phyloP scores from a whole-genome alignment of 1,284 basidiomycete genomes.

The Apiotrichum gracile region DNA sequence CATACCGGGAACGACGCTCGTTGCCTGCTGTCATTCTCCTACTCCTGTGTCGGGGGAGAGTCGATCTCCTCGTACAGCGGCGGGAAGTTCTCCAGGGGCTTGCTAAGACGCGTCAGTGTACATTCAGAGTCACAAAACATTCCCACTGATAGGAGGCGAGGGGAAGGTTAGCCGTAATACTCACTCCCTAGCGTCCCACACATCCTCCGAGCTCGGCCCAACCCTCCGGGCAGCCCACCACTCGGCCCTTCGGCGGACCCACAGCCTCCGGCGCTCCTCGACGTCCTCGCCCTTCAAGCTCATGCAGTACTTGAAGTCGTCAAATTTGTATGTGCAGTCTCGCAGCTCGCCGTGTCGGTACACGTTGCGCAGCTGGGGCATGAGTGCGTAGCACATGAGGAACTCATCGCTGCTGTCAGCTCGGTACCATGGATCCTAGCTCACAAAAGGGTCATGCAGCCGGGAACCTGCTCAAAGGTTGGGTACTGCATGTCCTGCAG shows the following conservation, averaged over 20 bases:
- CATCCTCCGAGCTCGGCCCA: conserved; percentile 77
- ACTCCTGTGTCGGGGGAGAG: too few relatives aligned
- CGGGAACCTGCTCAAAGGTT: conserved; percentile 68
- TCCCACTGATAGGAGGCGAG: neutral
- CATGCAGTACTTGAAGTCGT: conserved; percentile 95
- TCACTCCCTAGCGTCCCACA: conserved; percentile 82
- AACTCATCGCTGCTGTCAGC: conserved; percentile 68
- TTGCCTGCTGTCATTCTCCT: too few relatives aligned
- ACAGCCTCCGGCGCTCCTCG: conserved; percentile 70
- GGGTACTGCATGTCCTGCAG: conserved; percentile 53
- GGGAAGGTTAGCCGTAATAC: conserved; percentile 23
- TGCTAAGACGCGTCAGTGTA: conserved; percentile 12
- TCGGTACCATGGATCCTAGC: too few relatives aligned
- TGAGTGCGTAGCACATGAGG: conserved; percentile 71
- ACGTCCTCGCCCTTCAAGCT: conserved; percentile 69
- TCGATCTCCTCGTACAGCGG: conserved; percentile 32
- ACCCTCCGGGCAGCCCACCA: conserved; percentile 79
- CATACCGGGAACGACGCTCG: too few relatives aligned
- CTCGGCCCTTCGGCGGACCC: conserved; percentile 79
- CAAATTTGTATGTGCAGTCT: conserved; percentile 70
- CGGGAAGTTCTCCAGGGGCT: conserved; percentile 39
- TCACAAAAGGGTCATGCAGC: conserved; percentile 65
- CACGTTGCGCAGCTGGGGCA: conserved; percentile 72
- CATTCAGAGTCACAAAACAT: too few relatives aligned
- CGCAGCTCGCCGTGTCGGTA: conserved; percentile 79